phyloP scores from a whole-genome alignment of 1,284 basidiomycete genomes.

The Ceratobasidium sp. region DNA sequence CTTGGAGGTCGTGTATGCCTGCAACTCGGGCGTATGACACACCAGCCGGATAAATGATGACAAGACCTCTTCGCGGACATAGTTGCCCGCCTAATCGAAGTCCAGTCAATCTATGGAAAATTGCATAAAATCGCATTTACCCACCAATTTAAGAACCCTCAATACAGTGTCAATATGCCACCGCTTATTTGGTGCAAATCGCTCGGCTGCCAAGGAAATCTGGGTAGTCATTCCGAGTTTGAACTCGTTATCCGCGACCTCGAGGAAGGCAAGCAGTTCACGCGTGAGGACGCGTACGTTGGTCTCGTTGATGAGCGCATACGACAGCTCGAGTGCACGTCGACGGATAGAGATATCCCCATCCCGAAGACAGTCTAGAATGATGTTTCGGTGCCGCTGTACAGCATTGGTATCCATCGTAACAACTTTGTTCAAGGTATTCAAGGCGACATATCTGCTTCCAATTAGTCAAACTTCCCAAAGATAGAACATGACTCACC shows the following conservation, averaged over 20 bases:
- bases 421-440: slow-evolving; percentile 99
- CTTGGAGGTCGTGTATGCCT: slow-evolving; percentile 94
- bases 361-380: slow-evolving; percentile 96
- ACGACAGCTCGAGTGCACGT: slow-evolving; percentile 94
- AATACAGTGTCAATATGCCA: slow-evolving; percentile 99
- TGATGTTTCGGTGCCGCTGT: slow-evolving; percentile 96
- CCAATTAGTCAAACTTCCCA: slow-evolving; percentile 3
- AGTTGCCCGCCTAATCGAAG: slow-evolving; percentile 86
- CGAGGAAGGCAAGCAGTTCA: slow-evolving; percentile 94
- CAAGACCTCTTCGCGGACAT: slow-evolving; percentile 95
- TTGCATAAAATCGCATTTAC: slow-evolving; percentile 46
- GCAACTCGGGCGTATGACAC: slow-evolving; percentile 95
- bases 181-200: slow-evolving; percentile 96
- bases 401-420: slow-evolving; percentile 98
- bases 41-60: slow-evolving; percentile 96
- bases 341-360: slow-evolving; percentile 99
- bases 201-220: slow-evolving; percentile 93
- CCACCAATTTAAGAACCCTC: slow-evolving; percentile 87
- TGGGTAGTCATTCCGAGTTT: slow-evolving; percentile 98
- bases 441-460: slow-evolving; percentile 91
- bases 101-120: slow-evolving; percentile 5
- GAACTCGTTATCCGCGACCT: slow-evolving; percentile 99
- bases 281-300: slow-evolving; percentile 93
- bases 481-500: slow-evolving; percentile 59
- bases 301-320: slow-evolving; percentile 95